Base-by-base conservation (phyloP, 768 basidiomycete genomes). In the Psilocybe tampanensis region DNA sequence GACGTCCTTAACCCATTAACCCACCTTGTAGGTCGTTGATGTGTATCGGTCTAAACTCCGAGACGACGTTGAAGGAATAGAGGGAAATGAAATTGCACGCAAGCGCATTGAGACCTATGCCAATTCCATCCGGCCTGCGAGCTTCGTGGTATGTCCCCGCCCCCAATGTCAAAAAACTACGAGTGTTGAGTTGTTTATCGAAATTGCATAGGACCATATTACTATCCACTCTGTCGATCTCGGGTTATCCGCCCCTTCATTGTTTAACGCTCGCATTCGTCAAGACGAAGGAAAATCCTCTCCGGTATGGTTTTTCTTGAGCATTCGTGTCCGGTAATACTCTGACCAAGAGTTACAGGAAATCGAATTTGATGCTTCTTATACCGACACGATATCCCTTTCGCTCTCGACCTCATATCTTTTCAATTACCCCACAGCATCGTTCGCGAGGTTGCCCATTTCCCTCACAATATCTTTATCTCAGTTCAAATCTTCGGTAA, bases 61-160 rank as follows among this genome's bases (percentile, higher is more conserved):
- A 56, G 83, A 89, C 56, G 87, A 89, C 58, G 64, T 87, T 11
- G 64, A 83, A 2, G 92, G 91, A 0, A 64, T 80, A 8, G 86
- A 92, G 54, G 95, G 94, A 2, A 90, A 94, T 57, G 94, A 96
- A 65, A 80, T 89, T 23, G 92, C 91, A 12, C 84, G 94, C 52
- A 80, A 78, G 67, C 83, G 84, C 58, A 82, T 96, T 42, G 94
- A 98, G 71, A 79, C 79, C 32, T 94, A 87, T 69, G 85, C 89
- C 29, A 97, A 98, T 68, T 81, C 79, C 55, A 83, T 88, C 57
- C 84, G 90, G 29, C 90, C 92, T 26, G 70, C 79, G 19, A 80
- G 82, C 13, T 85, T 92, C 66, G 70, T 93, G 66, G 91, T 90
- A 68, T 55, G 83, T 70, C 43, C 12, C 44, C 33, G 34, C 41